Evolutionary conservation across 2,329 filamentous ascomycete species (phyloP), one percentile per base, ranked within the genome.

Genomic region (Colletotrichum coccodes): DNA sequence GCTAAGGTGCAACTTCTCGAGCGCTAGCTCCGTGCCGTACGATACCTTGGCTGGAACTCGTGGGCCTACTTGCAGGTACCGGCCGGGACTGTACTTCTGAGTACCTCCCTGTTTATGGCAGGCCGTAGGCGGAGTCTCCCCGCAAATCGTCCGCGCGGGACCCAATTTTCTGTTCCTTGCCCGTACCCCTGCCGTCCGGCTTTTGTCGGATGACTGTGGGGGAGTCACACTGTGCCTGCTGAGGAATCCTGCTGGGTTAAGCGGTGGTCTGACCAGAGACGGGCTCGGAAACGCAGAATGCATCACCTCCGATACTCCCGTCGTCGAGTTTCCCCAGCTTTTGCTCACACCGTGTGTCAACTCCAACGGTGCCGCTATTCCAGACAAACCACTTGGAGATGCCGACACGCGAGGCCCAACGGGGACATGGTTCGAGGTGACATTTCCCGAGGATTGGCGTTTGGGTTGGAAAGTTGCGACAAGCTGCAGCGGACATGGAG

Each of bases 61-160:
- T 12, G 46, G 4, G 14, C 3, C 12, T 8, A 6, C 46, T 30
- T 26, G 46, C 26, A 3, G 26, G 46, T 6, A 6, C 23, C 3
- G 23, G 6, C 44, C 11, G 16, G 7, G 23, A 28, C 14, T 6
- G 32, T 42, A 49, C 52, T 7, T 58, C 18, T 1, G 8, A n/a
- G 12, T 36, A 64, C 50, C 12, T 56, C 18, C n/a, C 57, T 49
- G 23, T 7, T 46, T 47, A 21, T 60, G 61, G 60, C 61, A 65
- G 53, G 32, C 38, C 9, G 34, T 32, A 50, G 47, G 57, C 67
- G 57, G 63, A 63, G 67, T 50, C 38, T 63, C 67, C 67, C 65
- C 66, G 61, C 61, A 64, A 60, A 66, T 61, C 54, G 46, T n/a
- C 8, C n/a, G 28, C 46, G 34, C 50, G 56, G 62, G 50, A 57